phyloP scores from a whole-genome alignment of 1,284 basidiomycete genomes.

The Sporisorium graminicola region DNA sequence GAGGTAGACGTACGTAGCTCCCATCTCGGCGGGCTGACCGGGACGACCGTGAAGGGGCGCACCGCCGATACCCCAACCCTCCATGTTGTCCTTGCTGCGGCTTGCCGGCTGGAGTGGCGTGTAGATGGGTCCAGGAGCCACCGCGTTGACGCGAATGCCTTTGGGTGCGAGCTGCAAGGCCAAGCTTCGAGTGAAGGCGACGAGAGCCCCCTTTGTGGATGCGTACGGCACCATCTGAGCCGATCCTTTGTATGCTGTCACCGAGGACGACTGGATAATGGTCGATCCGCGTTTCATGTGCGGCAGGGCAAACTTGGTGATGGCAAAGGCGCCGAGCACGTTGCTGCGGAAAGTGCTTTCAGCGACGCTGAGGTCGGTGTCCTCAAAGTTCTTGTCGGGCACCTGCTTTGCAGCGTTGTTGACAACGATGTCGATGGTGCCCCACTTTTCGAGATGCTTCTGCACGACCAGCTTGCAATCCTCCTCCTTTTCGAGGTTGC shows the following conservation, averaged over 20 bases:
- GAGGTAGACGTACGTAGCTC: constrained; percentile 55
- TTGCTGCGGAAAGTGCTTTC: constrained; percentile 59
- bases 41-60: constrained; percentile 50
- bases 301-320: constrained; percentile 72
- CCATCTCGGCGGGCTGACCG: constrained; percentile 59
- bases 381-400: constrained; percentile 66
- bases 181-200: constrained; percentile 74
- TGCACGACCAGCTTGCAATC: constrained; percentile 72
- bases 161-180: constrained; percentile 75
- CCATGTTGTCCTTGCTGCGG: constrained; percentile 53
- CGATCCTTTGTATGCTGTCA: constrained; percentile 75
- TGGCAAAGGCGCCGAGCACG: constrained; percentile 51
- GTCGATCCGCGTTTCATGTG: constrained; percentile 76
- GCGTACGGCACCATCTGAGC: constrained; percentile 73
- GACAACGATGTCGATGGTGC: constrained; percentile 69
- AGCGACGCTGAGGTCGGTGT: constrained; percentile 49
- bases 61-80: constrained; percentile 57
- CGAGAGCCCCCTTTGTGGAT: constrained; percentile 73
- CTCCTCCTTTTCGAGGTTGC: constrained; percentile 71
- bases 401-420: constrained; percentile 79
- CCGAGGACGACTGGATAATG: constrained; percentile 78
- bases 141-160: constrained; percentile 75
- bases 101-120: constrained; percentile 71
- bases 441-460: constrained; percentile 72
- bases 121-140: constrained; percentile 74